Base-by-base conservation (phyloP, 1,284 basidiomycete genomes). In the Tilletiopsis washingtonensis region DNA sequence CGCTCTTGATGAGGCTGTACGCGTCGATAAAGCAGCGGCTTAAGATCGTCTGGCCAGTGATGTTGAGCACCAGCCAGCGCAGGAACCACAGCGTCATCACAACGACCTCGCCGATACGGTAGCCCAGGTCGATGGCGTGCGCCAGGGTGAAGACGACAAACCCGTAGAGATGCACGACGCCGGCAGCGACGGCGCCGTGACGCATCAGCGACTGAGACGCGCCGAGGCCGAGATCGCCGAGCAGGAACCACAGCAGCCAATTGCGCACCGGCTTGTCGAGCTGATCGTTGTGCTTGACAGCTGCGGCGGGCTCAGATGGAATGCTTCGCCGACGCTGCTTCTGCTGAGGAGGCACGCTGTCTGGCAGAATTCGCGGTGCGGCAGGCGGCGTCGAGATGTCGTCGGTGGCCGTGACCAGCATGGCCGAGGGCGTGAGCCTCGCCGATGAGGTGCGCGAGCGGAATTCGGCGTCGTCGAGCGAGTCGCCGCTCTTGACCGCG, bases 101-200 rank as follows among this genome's bases (percentile, higher is more conserved):
- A 0, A 59, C 27, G 4, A 39, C 41, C 24, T 69, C 66, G 27
- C 53, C 59, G 12, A 47, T 40, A 27, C 57, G 51, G 29, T 56
- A 60, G 3, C 41, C 49, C 7, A 71, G 53, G 34, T 69, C 69
- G 14, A 72, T 47, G 1, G 64, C 15, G 51, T 72, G 69, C 1
- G 69, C 67, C 4, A 62, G 37, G n/a, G 64, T 32, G 43, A 69
- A 72, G n/a, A 68, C 50, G 15, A 59, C n/a, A 49, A 71, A 61
- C 6, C 57, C 63, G 17, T 61, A 49, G 11, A 40, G 27, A 27
- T 62, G 57, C 12, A 43, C 21, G 4, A 56, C 23, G 3, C 62
- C 19, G 5, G 43, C 49, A 5, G 47, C 50, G 2, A 62, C 11
- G 2, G 27, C 43, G 9, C 17, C 23, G 19, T 17, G 17, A 14